These are phyloP conservation scores for Arabidopsis suecica DNA, from an alignment of 345 rosid genomes.

Conservation along the genomic window DNA sequence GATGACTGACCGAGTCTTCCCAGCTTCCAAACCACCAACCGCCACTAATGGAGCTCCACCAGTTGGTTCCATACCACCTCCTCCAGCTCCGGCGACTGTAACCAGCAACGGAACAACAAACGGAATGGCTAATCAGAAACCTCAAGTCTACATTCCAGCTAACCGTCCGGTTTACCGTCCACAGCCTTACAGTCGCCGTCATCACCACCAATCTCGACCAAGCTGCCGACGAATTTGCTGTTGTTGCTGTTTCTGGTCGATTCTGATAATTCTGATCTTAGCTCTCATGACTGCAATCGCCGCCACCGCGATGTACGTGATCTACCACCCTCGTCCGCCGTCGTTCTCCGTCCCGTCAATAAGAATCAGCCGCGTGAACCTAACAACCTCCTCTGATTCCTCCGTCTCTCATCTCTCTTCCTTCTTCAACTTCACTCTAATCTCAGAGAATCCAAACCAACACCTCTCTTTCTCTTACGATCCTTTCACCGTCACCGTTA, in stretches of 20 bases:
- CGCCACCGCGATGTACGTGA: constrained; percentile 74
- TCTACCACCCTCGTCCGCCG: constrained; percentile 84
- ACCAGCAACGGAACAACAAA: constrained; percentile 34
- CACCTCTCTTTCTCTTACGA: constrained; percentile 75
- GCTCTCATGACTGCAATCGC: constrained; percentile 69
- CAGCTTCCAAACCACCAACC: constrained; percentile 63
- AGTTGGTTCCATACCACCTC: constrained; percentile 39
- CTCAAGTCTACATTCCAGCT: constrained; percentile 63
- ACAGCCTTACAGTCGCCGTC: constrained; percentile 63
- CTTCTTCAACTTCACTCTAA: constrained; percentile 78
- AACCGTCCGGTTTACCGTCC: constrained; percentile 68
- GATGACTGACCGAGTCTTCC: constrained; percentile 70
- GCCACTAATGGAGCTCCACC: constrained; percentile 37
- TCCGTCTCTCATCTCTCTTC: constrained; percentile 69
- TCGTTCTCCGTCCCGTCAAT: constrained; percentile 68
- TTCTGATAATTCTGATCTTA: constrained; percentile 63
- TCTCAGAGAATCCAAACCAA: constrained; percentile 76
- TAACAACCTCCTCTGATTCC: constrained; percentile 72
- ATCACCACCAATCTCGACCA: constrained; percentile 58
- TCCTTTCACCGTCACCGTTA: constrained; percentile 57
- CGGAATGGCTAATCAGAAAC: constrained; percentile 45
- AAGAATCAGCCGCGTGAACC: constrained; percentile 70
- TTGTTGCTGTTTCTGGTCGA: constrained; percentile 87
- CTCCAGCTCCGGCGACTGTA: constrained; percentile 34
- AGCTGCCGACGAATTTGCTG: constrained; percentile 73